These are phyloP conservation scores for Sorghum bicolor DNA, from an alignment of 176 grass and related monocot species.

Conservation along the genomic window Sorghum_bicolor_NCBIv3 NC_012875.2:54852501-54853000, in stretches of 20 bases:
- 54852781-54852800: conserved; percentile 26
- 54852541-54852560: conserved; percentile 9
- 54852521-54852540: background rate
- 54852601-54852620: conserved; percentile 62
- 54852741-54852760: conserved; percentile 82
- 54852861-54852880: background rate
- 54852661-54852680: conserved; percentile 48
- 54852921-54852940: background rate
- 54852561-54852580: conserved; percentile 79
- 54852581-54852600: conserved; percentile 64
- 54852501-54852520: background rate
- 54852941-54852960: background rate
- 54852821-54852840: background rate
- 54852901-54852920: conserved; percentile 6
- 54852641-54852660: background rate
- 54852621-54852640: conserved; percentile 26
- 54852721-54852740: conserved; percentile 77
- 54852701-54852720: conserved; percentile 65
- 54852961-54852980: conserved; percentile 1
- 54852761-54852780: background rate
- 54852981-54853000: background rate
- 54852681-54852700: conserved; percentile 71
- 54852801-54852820: background rate
- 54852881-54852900: background rate
- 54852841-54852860: conserved; percentile 12